These are phyloP conservation scores for Neopestalotiopsis clavispora DNA, from an alignment of 2,329 filamentous ascomycete species.

Conservation along the genomic window DNA sequence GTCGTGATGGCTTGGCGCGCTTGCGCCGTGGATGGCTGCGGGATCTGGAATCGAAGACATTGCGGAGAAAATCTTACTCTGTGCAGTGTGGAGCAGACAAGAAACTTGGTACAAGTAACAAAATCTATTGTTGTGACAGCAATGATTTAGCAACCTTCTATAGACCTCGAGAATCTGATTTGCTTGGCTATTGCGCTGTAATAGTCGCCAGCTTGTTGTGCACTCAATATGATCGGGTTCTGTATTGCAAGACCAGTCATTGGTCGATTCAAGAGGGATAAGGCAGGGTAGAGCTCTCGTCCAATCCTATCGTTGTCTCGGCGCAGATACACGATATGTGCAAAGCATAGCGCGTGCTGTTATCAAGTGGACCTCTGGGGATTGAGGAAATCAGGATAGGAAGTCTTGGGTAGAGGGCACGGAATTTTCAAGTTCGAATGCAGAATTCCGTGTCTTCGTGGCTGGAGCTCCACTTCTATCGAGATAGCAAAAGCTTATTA, in stretches of 20 bases:
- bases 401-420: neutral
- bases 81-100: neutral
- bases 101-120: neutral
- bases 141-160: constrained; percentile 2
- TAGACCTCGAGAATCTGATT: neutral
- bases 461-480: neutral
- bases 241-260: neutral
- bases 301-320: neutral
- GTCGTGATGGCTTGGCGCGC: neutral
- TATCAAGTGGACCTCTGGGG: constrained; percentile 1
- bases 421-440: neutral
- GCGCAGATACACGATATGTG: neutral
- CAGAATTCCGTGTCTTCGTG: constrained; percentile 5
- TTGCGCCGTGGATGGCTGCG: neutral
- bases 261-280: neutral
- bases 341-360: neutral
- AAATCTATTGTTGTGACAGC: neutral
- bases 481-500: neutral
- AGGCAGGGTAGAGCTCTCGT: neutral
- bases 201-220: neutral
- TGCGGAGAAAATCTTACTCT: neutral
- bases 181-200: neutral
- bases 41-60: neutral
- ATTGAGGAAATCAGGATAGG: neutral
- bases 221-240: neutral